Conservation (phyloP, 139 green algal genomes). For the Chlorella sp. region DNA sequence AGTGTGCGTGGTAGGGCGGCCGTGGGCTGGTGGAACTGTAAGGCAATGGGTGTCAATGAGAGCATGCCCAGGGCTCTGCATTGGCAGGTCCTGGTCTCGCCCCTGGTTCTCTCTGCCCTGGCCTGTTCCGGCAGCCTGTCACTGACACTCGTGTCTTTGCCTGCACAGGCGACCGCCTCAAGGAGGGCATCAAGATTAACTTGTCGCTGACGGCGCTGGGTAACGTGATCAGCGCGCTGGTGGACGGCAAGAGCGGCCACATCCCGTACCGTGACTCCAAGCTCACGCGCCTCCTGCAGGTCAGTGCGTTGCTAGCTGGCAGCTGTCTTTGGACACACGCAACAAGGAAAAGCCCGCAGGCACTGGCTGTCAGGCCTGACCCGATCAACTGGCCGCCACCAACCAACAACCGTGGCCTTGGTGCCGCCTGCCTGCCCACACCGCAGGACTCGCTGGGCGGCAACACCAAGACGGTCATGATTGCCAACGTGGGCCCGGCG, state of each 20-base stretch:
- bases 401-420: too few relatives aligned
- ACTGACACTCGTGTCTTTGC: too few relatives aligned
- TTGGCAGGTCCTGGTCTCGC: too few relatives aligned
- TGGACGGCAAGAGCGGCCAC: conserved; percentile 60
- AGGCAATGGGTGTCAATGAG: conserved; percentile 85
- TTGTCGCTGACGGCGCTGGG: conserved; percentile 77
- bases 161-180: conserved; percentile 59
- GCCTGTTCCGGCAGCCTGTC: too few relatives aligned
- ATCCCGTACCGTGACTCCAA: conserved; percentile 85
- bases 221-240: conserved; percentile 75
- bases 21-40: conserved; percentile 95
- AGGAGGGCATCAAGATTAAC: conserved; percentile 88
- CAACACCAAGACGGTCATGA: conserved; percentile 86
- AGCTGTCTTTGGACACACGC: too few relatives aligned
- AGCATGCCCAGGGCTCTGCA: too few relatives aligned
- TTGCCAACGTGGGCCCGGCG: conserved; percentile 73
- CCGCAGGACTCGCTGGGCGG: conserved; percentile 61
- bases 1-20: not conserved
- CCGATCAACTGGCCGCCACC: too few relatives aligned
- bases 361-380: too few relatives aligned
- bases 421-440: too few relatives aligned
- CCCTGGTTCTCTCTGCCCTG: too few relatives aligned
- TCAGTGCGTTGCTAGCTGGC: conserved; percentile 1
- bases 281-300: conserved; percentile 81
- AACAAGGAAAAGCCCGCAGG: too few relatives aligned